These are phyloP conservation scores for Aspergillus ustus DNA, from an alignment of 2,329 filamentous ascomycete species.

Conservation along the genomic window DNA sequence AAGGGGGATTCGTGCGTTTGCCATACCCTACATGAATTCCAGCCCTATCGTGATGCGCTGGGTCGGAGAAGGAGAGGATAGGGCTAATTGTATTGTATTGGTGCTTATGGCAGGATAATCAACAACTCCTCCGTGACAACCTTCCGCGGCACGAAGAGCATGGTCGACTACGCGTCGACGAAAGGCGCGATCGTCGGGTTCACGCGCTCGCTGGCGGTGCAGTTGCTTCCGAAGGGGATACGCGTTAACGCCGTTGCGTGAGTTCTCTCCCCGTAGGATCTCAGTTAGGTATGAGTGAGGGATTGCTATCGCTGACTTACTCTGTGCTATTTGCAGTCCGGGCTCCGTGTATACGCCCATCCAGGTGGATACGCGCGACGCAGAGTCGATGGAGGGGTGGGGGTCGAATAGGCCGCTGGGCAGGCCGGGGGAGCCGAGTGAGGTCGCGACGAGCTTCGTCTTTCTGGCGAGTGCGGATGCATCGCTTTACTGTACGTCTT, in stretches of 20 bases:
- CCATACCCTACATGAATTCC: too few relatives aligned
- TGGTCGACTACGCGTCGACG: conserved; percentile 62
- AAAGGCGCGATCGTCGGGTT: conserved; percentile 65
- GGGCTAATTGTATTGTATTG: too few relatives aligned
- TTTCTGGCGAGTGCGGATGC: conserved; percentile 43
- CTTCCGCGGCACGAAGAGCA: conserved; percentile 56
- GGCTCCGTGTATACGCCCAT: conserved; percentile 42
- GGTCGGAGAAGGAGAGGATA: too few relatives aligned
- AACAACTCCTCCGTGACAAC: conserved; percentile 61
- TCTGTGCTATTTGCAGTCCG: conserved; percentile 27
- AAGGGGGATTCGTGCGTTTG: conserved; percentile 50
- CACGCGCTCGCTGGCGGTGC: conserved; percentile 57
- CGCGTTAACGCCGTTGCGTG: conserved; percentile 55
- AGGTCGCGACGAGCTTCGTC: conserved; percentile 46
- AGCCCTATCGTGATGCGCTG: too few relatives aligned
- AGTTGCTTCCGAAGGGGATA: conserved; percentile 62
- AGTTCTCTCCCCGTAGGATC: conserved; percentile 25
- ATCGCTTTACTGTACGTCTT: conserved; percentile 40
- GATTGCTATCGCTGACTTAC: too few relatives aligned
- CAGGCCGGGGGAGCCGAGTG: conserved; percentile 44
- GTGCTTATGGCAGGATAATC: conserved; percentile 51
- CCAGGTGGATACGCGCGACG: conserved; percentile 40
- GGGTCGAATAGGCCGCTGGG: conserved; percentile 35
- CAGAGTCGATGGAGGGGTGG: conserved; percentile 41
- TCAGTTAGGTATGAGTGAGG: too few relatives aligned